phyloP scores from a whole-genome alignment of 805 yeast genomes.

The Naumovozyma baii region DNA sequence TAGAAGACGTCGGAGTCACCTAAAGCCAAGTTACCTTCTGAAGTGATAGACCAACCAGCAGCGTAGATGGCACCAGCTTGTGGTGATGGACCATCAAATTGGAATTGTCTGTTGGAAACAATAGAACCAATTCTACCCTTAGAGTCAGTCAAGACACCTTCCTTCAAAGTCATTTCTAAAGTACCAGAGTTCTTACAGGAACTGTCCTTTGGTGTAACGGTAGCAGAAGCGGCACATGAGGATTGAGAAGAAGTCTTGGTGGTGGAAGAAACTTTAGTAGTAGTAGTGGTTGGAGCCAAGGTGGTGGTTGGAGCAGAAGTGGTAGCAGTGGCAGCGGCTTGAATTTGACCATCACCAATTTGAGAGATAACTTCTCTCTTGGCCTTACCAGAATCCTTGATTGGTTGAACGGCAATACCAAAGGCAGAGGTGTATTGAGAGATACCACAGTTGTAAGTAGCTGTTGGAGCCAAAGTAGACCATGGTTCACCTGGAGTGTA shows the following conservation, averaged over 20 bases:
- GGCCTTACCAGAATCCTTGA: conserved; percentile 19
- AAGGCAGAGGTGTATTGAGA: conserved; percentile 48
- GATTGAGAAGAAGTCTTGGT: conserved; percentile 20
- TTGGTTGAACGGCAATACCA: conserved; percentile 54
- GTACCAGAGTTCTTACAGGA: conserved; percentile 37
- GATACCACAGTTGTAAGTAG: conserved; percentile 43
- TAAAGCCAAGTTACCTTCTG: conserved; percentile 46
- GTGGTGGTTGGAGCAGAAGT: conserved; percentile 21
- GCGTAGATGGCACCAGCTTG: conserved; percentile 58
- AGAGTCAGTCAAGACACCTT: conserved; percentile 41
- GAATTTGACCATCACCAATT: conserved; percentile 53
- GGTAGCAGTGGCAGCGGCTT: conserved; percentile 16
- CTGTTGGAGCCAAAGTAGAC: conserved; percentile 62
- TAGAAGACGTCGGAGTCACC: conserved; percentile 49
- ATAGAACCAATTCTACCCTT: conserved; percentile 56
- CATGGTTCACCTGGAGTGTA: conserved; percentile 33
- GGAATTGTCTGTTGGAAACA: conserved; percentile 66
- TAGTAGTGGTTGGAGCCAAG: conserved; percentile 10
- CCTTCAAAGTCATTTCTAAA: conserved; percentile 41
- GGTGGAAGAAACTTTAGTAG: conserved; percentile 16
- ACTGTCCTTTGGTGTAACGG: conserved; percentile 7
- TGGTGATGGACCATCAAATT: conserved; percentile 67
- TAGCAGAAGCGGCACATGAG: conserved; percentile 19
- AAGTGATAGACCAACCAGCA: conserved; percentile 47
- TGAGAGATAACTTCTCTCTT: conserved; percentile 41